These are phyloP conservation scores for Vitis cinerea DNA, from an alignment of 164 flowering plant genomes.

Conservation along the genomic window DNA sequence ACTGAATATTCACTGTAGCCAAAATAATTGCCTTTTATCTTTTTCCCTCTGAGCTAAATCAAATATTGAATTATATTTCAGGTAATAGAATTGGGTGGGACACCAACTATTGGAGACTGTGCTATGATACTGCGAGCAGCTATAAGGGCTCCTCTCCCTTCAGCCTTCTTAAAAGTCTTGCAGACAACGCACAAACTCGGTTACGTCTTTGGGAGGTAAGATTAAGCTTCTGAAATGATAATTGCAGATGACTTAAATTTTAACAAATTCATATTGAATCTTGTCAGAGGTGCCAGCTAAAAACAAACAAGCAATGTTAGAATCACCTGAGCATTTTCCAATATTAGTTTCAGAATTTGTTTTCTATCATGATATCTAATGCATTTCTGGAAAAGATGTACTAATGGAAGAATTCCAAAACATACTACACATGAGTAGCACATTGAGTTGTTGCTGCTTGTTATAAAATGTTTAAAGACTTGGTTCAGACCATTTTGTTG, in stretches of 20 bases:
- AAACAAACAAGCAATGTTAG: too few species aligned
- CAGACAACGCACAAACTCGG: slow-evolving; percentile 82
- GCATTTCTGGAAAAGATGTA: too few species aligned
- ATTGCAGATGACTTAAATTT: not conserved
- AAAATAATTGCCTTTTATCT: not conserved
- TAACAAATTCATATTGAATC: not conserved
- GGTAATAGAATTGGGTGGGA: slow-evolving; percentile 93
- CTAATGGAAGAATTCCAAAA: too few species aligned
- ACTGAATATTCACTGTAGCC: not conserved
- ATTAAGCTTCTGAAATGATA: slow-evolving; percentile 2
- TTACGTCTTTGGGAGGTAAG: slow-evolving; percentile 85
- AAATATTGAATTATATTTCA: slow-evolving; percentile 25
- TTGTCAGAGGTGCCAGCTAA: not conserved
- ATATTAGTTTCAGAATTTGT: too few species aligned
- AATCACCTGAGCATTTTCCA: too few species aligned
- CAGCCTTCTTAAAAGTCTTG: slow-evolving; percentile 81
- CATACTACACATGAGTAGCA: too few species aligned
- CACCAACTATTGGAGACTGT: slow-evolving; percentile 91
- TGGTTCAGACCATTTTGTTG: too few species aligned
- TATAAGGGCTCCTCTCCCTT: slow-evolving; percentile 85
- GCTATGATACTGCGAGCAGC: slow-evolving; percentile 91
- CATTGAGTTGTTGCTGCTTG: too few species aligned
- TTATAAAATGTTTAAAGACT: too few species aligned
- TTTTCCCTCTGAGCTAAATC: not conserved
- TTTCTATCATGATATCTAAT: too few species aligned